phyloP scores from a whole-genome alignment of 352 stramenopile genomes.

The Globisporangium paddicum region DNA sequence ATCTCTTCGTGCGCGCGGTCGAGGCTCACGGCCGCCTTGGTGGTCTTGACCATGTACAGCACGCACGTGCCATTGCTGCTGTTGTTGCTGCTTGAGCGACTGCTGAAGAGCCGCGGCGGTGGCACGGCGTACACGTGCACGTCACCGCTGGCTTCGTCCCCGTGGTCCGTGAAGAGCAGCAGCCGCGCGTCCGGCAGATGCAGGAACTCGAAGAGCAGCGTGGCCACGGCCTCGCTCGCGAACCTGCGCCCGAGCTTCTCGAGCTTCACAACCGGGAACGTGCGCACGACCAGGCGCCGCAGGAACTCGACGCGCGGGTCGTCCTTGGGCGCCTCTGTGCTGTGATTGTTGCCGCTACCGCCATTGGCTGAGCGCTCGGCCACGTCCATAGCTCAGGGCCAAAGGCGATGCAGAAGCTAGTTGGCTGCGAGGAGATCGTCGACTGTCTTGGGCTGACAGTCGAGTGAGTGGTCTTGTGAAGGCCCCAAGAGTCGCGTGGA shows the following conservation, averaged over 20 bases:
- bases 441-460: neutral
- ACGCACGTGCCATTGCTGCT: conserved; percentile 26
- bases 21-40: conserved; percentile 53
- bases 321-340: conserved; percentile 29
- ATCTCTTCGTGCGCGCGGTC: conserved; percentile 70
- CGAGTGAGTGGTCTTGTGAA: neutral
- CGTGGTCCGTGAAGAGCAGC: conserved; percentile 70
- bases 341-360: conserved; percentile 2
- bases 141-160: conserved; percentile 39
- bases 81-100: neutral
- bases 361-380: neutral
- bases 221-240: conserved; percentile 54
- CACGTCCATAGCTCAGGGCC: neutral
- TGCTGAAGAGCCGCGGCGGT: conserved; percentile 39
- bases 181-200: conserved; percentile 54
- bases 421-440: neutral
- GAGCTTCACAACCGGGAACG: conserved; percentile 56
- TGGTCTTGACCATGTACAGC: conserved; percentile 72
- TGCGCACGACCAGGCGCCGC: conserved; percentile 49
- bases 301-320: conserved; percentile 67
- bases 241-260: conserved; percentile 57
- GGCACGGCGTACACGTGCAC: conserved; percentile 65
- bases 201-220: conserved; percentile 67
- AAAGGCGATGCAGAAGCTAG: neutral
- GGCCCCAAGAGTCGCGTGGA: neutral